These are phyloP conservation scores for Geotrichum fermentans DNA, from an alignment of 1,139 yeast species.

Conservation along the genomic window DNA sequence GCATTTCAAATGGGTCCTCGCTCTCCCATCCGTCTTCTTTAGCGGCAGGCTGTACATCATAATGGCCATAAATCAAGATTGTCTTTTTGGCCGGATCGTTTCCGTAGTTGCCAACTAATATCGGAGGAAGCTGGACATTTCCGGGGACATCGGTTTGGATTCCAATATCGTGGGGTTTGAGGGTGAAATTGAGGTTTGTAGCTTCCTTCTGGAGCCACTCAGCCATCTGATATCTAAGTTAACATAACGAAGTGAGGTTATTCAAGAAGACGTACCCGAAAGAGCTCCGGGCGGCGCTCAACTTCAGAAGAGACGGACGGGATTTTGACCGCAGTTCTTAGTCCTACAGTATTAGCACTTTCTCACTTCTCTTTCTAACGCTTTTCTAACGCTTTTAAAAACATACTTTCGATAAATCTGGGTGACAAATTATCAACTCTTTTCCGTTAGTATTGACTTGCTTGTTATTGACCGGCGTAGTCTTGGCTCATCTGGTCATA, in stretches of 20 bases:
- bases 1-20: slow-evolving; percentile 79
- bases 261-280: slow-evolving; percentile 9
- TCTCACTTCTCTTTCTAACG: not conserved
- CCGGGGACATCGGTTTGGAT: slow-evolving; percentile 65
- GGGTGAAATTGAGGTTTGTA: slow-evolving; percentile 61
- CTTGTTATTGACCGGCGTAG: not conserved
- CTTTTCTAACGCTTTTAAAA: not conserved
- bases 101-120: slow-evolving; percentile 84
- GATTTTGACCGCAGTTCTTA: slow-evolving; percentile 79
- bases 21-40: slow-evolving; percentile 85
- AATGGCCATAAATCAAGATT: slow-evolving; percentile 89
- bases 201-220: slow-evolving; percentile 70
- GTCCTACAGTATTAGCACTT: slow-evolving; percentile 25
- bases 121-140: slow-evolving; percentile 78
- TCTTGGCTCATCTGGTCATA: not conserved
- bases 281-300: slow-evolving; percentile 58
- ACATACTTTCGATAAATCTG: slow-evolving; percentile 17
- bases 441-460: not conserved
- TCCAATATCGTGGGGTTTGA: slow-evolving; percentile 77
- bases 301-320: slow-evolving; percentile 95
- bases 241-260: not conserved
- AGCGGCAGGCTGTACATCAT: slow-evolving; percentile 96
- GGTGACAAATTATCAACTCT: slow-evolving; percentile 19
- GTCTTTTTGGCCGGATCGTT: slow-evolving; percentile 68
- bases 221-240: slow-evolving; percentile 50